Conservation (phyloP, 1,284 basidiomycete genomes). For the Ganoderma lucidum region DNA sequence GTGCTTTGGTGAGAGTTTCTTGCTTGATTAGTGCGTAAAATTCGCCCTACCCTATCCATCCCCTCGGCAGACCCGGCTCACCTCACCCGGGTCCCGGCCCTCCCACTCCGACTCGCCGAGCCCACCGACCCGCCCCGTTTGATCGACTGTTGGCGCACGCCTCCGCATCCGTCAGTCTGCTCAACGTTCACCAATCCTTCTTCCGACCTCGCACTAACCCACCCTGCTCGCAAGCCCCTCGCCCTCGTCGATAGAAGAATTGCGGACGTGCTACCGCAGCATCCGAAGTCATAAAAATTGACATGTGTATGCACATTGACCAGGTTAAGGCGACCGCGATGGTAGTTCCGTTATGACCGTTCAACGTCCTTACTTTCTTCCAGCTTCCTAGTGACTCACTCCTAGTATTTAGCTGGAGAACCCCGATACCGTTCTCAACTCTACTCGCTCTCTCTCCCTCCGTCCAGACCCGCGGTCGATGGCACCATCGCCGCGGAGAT, state of each 20-base stretch:
- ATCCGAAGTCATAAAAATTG: too few species aligned
- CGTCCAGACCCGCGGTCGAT: neutral
- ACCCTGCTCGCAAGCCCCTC: too few species aligned
- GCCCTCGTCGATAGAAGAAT: too few species aligned
- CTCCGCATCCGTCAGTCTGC: too few species aligned
- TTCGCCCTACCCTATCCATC: constrained; percentile 9
- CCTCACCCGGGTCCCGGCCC: neutral
- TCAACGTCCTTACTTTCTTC: neutral
- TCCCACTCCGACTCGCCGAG: neutral
- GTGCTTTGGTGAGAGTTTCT: constrained; percentile 30
- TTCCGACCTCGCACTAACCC: neutral
- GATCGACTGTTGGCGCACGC: neutral
- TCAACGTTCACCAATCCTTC: too few species aligned
- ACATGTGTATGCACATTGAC: too few species aligned
- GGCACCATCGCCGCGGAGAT: neutral
- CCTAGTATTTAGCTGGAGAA: neutral
- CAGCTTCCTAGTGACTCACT: neutral
- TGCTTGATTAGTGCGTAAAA: constrained; percentile 26
- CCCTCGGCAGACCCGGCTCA: constrained; percentile 13
- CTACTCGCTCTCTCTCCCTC: too few species aligned
- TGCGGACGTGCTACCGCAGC: too few species aligned
- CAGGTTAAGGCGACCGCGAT: too few species aligned
- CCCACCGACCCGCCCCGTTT: neutral
- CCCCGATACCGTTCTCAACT: neutral
- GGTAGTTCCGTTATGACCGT: neutral